Conservation (phyloP, 441 rosid species). For the Syzygium syzygioides region DNA sequence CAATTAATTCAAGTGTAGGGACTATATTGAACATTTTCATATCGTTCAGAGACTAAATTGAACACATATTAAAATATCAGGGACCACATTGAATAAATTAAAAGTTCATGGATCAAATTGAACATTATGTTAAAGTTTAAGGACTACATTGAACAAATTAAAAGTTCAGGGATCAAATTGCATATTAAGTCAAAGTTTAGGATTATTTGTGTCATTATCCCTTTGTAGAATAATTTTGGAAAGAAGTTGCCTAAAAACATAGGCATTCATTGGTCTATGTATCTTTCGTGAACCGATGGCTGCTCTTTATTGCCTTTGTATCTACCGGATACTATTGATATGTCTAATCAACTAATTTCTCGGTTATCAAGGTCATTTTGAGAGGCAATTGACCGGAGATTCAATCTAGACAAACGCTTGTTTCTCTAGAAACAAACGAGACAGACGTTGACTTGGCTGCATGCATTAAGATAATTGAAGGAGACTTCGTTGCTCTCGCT, state of each 20-base stretch:
- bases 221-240: background rate
- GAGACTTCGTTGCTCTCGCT: background rate
- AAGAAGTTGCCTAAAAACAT: background rate
- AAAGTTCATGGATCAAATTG: too few relatives aligned
- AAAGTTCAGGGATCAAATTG: too few relatives aligned
- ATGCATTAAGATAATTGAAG: background rate
- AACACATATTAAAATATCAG: too few relatives aligned
- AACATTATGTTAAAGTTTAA: too few relatives aligned
- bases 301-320: background rate
- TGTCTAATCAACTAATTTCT: background rate
- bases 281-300: background rate
- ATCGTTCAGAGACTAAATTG: too few relatives aligned
- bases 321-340: rapidly evolving
- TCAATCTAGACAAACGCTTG: background rate
- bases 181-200: too few relatives aligned
- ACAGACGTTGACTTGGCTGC: background rate
- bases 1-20: too few relatives aligned
- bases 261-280: background rate
- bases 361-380: background rate
- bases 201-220: too few relatives aligned
- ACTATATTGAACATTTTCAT: too few relatives aligned
- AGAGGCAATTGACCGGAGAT: background rate
- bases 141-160: too few relatives aligned
- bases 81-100: too few relatives aligned
- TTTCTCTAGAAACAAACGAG: background rate